Percentiles rank a stretch among this genome's conserved stretches.
These are phyloP conservation scores for Umbellularia californica DNA, from an alignment of 164 flowering plant species.

Conservation along the genomic window DNA sequence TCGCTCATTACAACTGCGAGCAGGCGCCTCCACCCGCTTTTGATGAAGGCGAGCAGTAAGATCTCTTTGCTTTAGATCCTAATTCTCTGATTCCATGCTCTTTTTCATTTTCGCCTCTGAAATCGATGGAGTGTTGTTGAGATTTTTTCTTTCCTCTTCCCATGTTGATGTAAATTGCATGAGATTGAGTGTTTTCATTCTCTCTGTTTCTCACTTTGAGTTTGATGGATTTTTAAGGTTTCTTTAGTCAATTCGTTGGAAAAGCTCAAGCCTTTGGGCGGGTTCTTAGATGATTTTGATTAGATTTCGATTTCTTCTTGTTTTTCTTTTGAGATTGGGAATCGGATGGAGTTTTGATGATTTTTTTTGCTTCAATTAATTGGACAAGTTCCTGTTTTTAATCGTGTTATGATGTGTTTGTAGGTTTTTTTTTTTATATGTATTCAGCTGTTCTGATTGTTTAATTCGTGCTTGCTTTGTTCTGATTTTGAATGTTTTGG, in stretches of 20 bases:
- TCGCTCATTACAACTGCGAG: slow-evolving; percentile 81
- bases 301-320: neutral
- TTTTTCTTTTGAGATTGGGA: neutral
- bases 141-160: neutral
- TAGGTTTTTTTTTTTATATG: neutral
- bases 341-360: neutral
- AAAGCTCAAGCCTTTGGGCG: neutral
- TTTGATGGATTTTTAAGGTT: neutral
- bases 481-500: neutral
- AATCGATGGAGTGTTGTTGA: neutral
- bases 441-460: neutral
- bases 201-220: too few relatives aligned
- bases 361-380: neutral
- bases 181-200: neutral
- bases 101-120: neutral
- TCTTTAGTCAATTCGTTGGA: neutral
- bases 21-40: slow-evolving; percentile 78
- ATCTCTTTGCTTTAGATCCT: neutral
- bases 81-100: neutral
- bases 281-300: neutral
- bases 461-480: too few relatives aligned
- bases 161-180: neutral
- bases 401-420: neutral
- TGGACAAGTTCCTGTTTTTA: neutral
- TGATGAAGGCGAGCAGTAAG: slow-evolving; percentile 79